Percentiles rank a stretch among this genome's conserved stretches.
phyloP scores from a whole-genome alignment of 2,329 filamentous ascomycete genomes.

The Aspergillus calidoustus region DNA sequence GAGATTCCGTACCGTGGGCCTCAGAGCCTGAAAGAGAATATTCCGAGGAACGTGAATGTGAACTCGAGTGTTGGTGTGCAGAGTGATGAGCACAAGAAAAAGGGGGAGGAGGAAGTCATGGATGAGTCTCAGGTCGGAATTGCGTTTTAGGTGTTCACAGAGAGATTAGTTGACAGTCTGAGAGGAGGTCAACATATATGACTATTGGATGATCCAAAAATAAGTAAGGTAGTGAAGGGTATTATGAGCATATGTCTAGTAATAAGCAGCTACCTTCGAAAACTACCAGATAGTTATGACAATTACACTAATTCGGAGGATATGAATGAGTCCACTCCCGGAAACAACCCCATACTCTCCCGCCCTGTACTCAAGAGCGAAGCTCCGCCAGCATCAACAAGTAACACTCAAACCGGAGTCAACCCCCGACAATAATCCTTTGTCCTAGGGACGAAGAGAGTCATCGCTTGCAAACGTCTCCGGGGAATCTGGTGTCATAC shows the following conservation, averaged over 20 bases:
- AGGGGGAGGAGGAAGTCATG: neutral
- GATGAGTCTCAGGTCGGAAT: neutral
- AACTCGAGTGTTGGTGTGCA: neutral
- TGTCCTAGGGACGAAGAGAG: neutral
- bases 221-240: no score
- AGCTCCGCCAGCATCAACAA: no score
- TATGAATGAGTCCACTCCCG: neutral
- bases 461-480: neutral
- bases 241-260: neutral
- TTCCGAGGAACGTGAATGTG: slow-evolving; percentile 46
- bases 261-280: neutral
- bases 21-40: slow-evolving; percentile 6
- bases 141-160: neutral
- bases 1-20: slow-evolving; percentile 18
- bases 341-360: neutral
- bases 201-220: neutral
- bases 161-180: neutral
- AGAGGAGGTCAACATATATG: neutral
- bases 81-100: neutral
- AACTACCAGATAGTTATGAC: neutral
- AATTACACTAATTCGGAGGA: neutral
- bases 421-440: neutral
- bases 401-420: no score
- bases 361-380: no score
- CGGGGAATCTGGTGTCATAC: no score